Percentiles rank a stretch among this genome's conserved stretches.
Evolutionary conservation across 2,329 filamentous ascomycete species (phyloP).

Genomic region (Xylaria sp.): DNA sequence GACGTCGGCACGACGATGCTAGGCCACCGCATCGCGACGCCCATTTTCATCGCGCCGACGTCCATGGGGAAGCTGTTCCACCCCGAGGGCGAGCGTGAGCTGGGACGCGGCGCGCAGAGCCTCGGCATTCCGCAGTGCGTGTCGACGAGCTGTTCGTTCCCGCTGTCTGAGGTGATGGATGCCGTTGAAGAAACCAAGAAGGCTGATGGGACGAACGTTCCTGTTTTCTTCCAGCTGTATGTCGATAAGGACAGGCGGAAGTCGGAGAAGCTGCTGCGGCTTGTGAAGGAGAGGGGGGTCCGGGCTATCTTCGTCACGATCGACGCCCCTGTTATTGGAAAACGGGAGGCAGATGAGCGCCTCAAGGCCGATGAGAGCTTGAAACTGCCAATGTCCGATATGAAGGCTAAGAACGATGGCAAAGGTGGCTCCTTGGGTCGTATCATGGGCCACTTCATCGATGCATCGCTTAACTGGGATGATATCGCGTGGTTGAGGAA

Average conservation of each 20-base stretch:
- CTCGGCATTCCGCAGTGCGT: constrained; percentile 69
- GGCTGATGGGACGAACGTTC: constrained; percentile 21
- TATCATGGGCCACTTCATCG: constrained; percentile 67
- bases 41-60: constrained; percentile 72
- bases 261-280: constrained; percentile 60
- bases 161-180: constrained; percentile 63
- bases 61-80: constrained; percentile 73
- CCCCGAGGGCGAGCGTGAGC: constrained; percentile 69
- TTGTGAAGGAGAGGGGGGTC: constrained; percentile 59
- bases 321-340: constrained; percentile 67
- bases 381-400: constrained; percentile 61
- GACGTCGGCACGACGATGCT: constrained; percentile 65
- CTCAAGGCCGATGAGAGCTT: constrained; percentile 60
- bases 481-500: constrained; percentile 74
- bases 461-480: constrained; percentile 68
- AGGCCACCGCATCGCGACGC: constrained; percentile 62
- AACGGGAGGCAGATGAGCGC: constrained; percentile 62
- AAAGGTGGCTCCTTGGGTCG: constrained; percentile 67
- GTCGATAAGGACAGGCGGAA: constrained; percentile 66
- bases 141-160: constrained; percentile 70
- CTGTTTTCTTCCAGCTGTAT: constrained; percentile 69
- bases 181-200: constrained; percentile 48
- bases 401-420: constrained; percentile 61
- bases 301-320: constrained; percentile 68
- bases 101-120: constrained; percentile 63